These are phyloP conservation scores for Clitoria ternatea DNA, from an alignment of 306 rosid species.

Conservation along the genomic window DNA sequence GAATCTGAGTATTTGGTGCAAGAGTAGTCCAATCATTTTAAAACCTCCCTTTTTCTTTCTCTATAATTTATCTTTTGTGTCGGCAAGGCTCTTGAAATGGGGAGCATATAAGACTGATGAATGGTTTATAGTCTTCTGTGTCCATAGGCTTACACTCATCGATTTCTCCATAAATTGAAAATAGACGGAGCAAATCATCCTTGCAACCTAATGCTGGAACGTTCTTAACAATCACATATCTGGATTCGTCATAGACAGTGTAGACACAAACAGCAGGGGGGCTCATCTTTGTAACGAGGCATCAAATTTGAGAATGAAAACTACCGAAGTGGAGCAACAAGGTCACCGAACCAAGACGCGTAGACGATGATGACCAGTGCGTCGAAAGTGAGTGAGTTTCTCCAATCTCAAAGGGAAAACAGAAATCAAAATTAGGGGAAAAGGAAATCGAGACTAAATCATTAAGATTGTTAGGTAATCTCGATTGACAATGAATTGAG, in stretches of 20 bases:
- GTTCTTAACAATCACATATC: slow-evolving; percentile 79
- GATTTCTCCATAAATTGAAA: slow-evolving; percentile 70
- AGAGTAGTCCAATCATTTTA: slow-evolving; percentile 43
- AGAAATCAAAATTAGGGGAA: too few species aligned
- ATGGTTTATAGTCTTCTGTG: slow-evolving; percentile 77
- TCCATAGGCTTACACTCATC: slow-evolving; percentile 97
- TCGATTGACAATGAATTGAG: too few species aligned
- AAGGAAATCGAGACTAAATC: too few species aligned
- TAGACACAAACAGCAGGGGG: slow-evolving; percentile 75
- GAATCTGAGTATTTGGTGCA: background rate
- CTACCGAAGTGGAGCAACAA: too few species aligned
- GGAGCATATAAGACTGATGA: slow-evolving; percentile 85
- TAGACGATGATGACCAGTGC: too few species aligned
- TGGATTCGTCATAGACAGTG: slow-evolving; percentile 86
- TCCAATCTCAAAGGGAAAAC: too few species aligned
- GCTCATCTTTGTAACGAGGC: slow-evolving; percentile 66
- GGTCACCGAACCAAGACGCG: too few species aligned
- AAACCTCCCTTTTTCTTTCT: slow-evolving; percentile 77
- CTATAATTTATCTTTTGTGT: slow-evolving; percentile 78
- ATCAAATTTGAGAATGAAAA: too few species aligned
- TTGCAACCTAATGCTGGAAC: slow-evolving; percentile 90
- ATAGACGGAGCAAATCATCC: slow-evolving; percentile 59
- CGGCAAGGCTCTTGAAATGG: slow-evolving; percentile 59
- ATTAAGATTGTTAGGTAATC: too few species aligned
- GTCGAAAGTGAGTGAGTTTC: too few species aligned